Base-by-base conservation (phyloP, 495 filamentous ascomycete genomes). In the Evansstolkia leycettana region DNA sequence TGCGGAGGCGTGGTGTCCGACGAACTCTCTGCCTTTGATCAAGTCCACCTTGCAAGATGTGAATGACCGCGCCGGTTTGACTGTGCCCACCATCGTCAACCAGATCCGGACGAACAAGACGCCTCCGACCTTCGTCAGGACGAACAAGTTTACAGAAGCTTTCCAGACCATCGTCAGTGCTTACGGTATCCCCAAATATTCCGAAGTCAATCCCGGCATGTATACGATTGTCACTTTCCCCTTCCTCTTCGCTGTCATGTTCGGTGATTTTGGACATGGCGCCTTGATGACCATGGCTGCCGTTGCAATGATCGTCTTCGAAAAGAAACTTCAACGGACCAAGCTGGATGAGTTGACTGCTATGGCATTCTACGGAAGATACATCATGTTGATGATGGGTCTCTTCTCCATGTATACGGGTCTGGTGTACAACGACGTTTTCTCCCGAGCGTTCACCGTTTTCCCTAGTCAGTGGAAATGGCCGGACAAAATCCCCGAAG, bases 121-220 rank as follows among this genome's bases (percentile, higher is more conserved):
- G 8, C 90, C 90, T 23, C 90, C 90, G 2, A 99, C 90, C 0
- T 95, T 88, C 56, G 75, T 94, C 52, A 84, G 87, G 54, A 95
- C 85, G 26, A 99, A 94, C 67, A 94, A 88, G 58, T 99, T 99
- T 54, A 96, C 92, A 3, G 80, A 92, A 47, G 90, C 74, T 12
- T 99, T 99, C 69, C 90, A 99, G 56, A 99, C 92, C 15, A 99
- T 99, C 47, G 86, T 99, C 58, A 86, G 96, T 48, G 89, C 92
- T 32, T 99, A 99, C 53, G 90, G 90, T 47, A 92, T 89, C 18
- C 80, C 89, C 11, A 95, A 93, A 51, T 99, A 99, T 57, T 78
- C 79, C 35, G 90, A 99, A 65, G 84, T 90, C 62, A 99, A 99
- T 63, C 92, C 90, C 39, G 90, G 85, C 35, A 65, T 95, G 17